Evolutionary conservation across 2,329 filamentous ascomycete species (phyloP).

Genomic region (Ophiocordyceps sinensis): DNA sequence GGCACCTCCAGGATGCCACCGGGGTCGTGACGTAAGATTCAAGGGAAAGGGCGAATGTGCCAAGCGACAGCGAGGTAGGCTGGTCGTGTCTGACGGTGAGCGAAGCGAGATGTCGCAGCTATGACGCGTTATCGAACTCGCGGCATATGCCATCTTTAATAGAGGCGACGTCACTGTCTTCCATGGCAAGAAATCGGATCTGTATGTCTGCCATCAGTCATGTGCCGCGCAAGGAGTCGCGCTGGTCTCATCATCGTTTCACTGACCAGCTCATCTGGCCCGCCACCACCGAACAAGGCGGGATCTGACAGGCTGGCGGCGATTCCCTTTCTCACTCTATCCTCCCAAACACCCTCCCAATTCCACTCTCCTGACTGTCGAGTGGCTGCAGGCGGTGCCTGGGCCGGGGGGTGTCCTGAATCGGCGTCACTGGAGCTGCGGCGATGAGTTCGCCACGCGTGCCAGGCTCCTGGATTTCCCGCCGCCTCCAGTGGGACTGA

Average conservation of each 20-base stretch:
- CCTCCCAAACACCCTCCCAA: conserved; percentile 95
- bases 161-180: conserved; percentile 40
- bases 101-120: not conserved
- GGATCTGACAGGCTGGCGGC: conserved; percentile 64
- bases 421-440: conserved; percentile 11
- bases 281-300: conserved; percentile 56
- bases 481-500: conserved; percentile 66
- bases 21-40: no score
- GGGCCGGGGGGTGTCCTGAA: not conserved
- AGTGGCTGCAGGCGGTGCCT: conserved; percentile 2
- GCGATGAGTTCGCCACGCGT: conserved; percentile 74
- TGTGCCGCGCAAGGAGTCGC: not conserved
- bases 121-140: conserved; percentile 25
- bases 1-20: no score
- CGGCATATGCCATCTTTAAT: conserved; percentile 44
- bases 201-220: conserved; percentile 12
- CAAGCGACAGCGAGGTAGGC: no score
- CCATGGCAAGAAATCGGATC: conserved; percentile 55
- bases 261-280: conserved; percentile 58
- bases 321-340: conserved; percentile 68
- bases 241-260: not conserved
- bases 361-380: conserved; percentile 70
- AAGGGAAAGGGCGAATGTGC: no score
- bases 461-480: conserved; percentile 83
- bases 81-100: no score